Conservation (phyloP, 1,284 basidiomycete species). For the Coniferiporia sulphurascens region DNA sequence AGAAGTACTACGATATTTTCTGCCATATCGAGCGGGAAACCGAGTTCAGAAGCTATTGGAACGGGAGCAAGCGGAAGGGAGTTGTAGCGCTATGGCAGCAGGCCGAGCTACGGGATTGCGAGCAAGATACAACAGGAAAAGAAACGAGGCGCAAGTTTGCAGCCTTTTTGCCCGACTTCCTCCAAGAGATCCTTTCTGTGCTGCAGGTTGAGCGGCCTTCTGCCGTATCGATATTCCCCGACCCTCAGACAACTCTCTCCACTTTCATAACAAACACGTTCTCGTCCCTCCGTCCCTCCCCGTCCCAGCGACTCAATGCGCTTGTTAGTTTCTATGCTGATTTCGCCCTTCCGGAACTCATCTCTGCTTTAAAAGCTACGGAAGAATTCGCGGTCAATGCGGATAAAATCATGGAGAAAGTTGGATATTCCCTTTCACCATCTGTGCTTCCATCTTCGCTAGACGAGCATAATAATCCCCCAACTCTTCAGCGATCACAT, state of each 20-base stretch:
- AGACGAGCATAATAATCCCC: slow-evolving; percentile 18
- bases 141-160: slow-evolving; percentile 39
- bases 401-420: slow-evolving; percentile 74
- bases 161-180: slow-evolving; percentile 72
- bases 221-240: slow-evolving; percentile 78
- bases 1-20: slow-evolving; percentile 81
- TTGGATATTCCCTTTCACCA: slow-evolving; percentile 40
- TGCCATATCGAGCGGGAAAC: slow-evolving; percentile 83
- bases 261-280: slow-evolving; percentile 78
- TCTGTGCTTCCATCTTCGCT: slow-evolving; percentile 24
- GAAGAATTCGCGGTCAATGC: slow-evolving; percentile 75
- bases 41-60: slow-evolving; percentile 92
- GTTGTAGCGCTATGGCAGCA: slow-evolving; percentile 69
- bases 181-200: slow-evolving; percentile 58
- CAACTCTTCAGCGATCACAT: slow-evolving; percentile 9
- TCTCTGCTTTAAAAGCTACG: slow-evolving; percentile 65
- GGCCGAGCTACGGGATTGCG: slow-evolving; percentile 47
- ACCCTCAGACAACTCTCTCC: slow-evolving; percentile 70
- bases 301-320: slow-evolving; percentile 69
- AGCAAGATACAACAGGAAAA: slow-evolving; percentile 27
- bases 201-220: slow-evolving; percentile 69
- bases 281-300: slow-evolving; percentile 71
- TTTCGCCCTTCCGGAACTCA: slow-evolving; percentile 61
- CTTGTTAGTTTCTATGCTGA: slow-evolving; percentile 62
- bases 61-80: slow-evolving; percentile 67